phyloP scores from a whole-genome alignment of 2,329 filamentous ascomycete genomes.

The Aquanectria penicillioides region DNA sequence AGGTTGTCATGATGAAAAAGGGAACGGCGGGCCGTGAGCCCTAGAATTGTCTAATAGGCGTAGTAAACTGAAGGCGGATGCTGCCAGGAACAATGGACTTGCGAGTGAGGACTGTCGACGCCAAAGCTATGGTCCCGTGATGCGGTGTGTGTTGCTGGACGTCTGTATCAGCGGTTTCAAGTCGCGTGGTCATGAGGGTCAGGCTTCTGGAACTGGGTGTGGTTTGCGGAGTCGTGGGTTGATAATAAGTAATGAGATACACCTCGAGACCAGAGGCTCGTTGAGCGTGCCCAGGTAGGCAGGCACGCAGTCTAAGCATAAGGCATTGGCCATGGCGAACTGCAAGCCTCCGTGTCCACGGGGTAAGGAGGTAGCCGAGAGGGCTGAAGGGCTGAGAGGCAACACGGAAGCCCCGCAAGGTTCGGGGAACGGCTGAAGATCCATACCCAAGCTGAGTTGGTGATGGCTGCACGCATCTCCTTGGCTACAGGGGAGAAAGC shows the following conservation, averaged over 20 bases:
- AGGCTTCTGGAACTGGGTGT: too few species aligned
- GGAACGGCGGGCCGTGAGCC: neutral
- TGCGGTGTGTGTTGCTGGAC: neutral
- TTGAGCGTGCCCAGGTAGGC: too few species aligned
- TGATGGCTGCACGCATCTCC: neutral
- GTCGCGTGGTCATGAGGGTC: constrained; percentile 3
- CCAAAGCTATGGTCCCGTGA: constrained; percentile 21
- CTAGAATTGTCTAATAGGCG: constrained; percentile 13
- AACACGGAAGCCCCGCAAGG: neutral
- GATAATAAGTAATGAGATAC: too few species aligned
- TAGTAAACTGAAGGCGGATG: neutral
- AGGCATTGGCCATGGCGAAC: too few species aligned
- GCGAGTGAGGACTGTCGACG: neutral
- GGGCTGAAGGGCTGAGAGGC: neutral
- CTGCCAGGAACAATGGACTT: neutral
- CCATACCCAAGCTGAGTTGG: constrained; percentile 36
- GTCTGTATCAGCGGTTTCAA: constrained; percentile 16
- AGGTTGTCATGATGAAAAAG: constrained; percentile 37
- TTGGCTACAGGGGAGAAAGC: too few species aligned
- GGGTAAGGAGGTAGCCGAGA: too few species aligned
- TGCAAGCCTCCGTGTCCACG: too few species aligned
- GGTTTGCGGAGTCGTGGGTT: too few species aligned
- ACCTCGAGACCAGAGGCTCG: too few species aligned
- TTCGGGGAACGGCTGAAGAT: constrained; percentile 46
- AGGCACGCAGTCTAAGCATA: too few species aligned